Conservation (phyloP, 768 basidiomycete species). For the Trametes elegans region DNA sequence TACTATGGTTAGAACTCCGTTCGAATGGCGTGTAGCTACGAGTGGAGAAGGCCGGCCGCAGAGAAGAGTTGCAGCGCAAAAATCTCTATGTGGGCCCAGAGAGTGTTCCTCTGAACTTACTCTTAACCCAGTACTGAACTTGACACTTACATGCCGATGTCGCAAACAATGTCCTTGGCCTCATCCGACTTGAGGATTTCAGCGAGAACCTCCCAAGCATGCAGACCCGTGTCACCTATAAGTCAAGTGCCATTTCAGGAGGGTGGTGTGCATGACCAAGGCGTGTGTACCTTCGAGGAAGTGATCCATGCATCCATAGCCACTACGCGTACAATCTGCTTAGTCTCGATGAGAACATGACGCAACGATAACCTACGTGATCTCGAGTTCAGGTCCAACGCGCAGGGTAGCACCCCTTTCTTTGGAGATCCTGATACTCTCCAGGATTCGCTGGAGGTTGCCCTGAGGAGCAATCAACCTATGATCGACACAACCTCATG, state of each 20-base stretch:
- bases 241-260: neutral
- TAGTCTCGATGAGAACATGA: slow-evolving; percentile 15
- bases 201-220: slow-evolving; percentile 98
- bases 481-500: neutral
- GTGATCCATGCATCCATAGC: slow-evolving; percentile 97
- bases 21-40: too few relatives aligned
- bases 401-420: slow-evolving; percentile 82
- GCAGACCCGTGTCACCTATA: slow-evolving; percentile 89
- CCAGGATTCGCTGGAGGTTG: slow-evolving; percentile 87
- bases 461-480: slow-evolving; percentile 51
- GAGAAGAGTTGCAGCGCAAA: too few relatives aligned
- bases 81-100: too few relatives aligned
- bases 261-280: neutral
- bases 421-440: slow-evolving; percentile 87
- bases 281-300: slow-evolving; percentile 80
- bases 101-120: too few relatives aligned
- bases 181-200: slow-evolving; percentile 82
- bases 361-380: slow-evolving; percentile 56
- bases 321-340: too few relatives aligned
- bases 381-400: slow-evolving; percentile 96
- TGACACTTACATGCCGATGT: slow-evolving; percentile 91
- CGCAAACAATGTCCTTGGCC: slow-evolving; percentile 85
- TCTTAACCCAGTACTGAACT: too few relatives aligned
- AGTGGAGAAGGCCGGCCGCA: too few relatives aligned
- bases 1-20: too few relatives aligned